phyloP scores from a whole-genome alignment of 2,329 filamentous ascomycete genomes.

The Samsoniella hepiali region DNA sequence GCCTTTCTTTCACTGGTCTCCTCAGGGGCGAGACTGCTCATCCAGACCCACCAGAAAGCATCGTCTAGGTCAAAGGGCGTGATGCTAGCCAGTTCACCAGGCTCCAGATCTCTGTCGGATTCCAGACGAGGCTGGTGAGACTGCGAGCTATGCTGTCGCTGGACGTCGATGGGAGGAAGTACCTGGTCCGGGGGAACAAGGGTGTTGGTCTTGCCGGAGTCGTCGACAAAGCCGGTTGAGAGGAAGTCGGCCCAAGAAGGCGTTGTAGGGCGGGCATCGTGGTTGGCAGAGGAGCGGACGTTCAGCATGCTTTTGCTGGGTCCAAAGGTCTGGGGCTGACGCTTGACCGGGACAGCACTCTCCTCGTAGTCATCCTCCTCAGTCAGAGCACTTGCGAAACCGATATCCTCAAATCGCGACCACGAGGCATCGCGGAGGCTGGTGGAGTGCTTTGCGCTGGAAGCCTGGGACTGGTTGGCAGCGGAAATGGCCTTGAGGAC shows the following conservation, averaged over 20 bases:
- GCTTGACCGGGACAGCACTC: constrained; percentile 37
- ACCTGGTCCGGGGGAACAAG: constrained; percentile 89
- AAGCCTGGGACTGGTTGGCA: constrained; percentile 79
- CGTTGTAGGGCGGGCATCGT: constrained; percentile 79
- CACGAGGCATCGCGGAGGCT: constrained; percentile 82
- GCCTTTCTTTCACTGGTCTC: constrained; percentile 83
- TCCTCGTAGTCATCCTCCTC: constrained; percentile 67
- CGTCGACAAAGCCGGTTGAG: constrained; percentile 85
- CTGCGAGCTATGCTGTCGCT: constrained; percentile 81
- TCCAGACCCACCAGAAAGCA: constrained; percentile 99
- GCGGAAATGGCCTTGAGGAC: constrained; percentile 86
- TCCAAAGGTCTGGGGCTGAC: constrained; percentile 28
- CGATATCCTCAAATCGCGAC: constrained; percentile 95
- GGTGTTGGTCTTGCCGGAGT: constrained; percentile 61
- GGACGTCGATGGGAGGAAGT: constrained; percentile 75
- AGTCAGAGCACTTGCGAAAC: constrained; percentile 74
- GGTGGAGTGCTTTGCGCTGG: constrained; percentile 67
- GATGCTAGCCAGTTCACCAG: constrained; percentile 92
- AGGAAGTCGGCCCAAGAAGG: constrained; percentile 98
- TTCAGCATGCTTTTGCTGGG: constrained; percentile 11
- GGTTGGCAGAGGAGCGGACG: constrained; percentile 62
- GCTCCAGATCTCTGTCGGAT: constrained; percentile 67
- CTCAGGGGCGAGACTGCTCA: constrained; percentile 89
- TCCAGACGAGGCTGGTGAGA: constrained; percentile 75
- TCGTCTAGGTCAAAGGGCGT: constrained; percentile 83